phyloP scores from a whole-genome alignment of 345 rosid species.

The Abelmoschus esculentus region DNA sequence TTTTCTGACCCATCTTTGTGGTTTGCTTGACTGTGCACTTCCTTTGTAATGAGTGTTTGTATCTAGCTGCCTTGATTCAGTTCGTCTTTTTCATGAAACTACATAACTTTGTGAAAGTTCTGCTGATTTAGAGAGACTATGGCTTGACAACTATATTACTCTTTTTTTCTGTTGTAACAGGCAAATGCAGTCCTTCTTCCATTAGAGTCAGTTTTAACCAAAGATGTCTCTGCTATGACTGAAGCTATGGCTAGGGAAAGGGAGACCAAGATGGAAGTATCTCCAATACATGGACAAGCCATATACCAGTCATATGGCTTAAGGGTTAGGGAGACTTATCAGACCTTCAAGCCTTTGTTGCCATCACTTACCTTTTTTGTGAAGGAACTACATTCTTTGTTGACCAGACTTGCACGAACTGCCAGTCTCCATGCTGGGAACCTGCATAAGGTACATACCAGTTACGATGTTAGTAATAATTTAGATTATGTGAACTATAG shows the following conservation, averaged over 20 bases:
- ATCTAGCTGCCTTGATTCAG: too few species aligned
- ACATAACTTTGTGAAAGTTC: conserved; percentile 8
- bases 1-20: conserved; percentile 8
- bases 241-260: conserved; percentile 67
- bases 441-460: conserved; percentile 59
- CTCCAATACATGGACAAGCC: conserved; percentile 83
- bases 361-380: conserved; percentile 51
- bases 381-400: conserved; percentile 52
- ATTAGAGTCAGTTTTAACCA: conserved; percentile 61
- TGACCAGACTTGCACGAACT: conserved; percentile 68
- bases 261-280: conserved; percentile 73
- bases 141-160: conserved; percentile 9
- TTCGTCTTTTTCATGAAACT: too few species aligned
- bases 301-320: conserved; percentile 75
- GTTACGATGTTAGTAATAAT: conserved; percentile 10
- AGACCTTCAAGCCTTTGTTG: conserved; percentile 50
- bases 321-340: conserved; percentile 68
- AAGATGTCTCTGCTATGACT: conserved; percentile 80
- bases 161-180: conserved; percentile 31
- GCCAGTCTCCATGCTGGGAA: conserved; percentile 87
- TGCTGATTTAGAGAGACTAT: neutral
- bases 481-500: conserved; percentile 2
- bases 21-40: neutral
- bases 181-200: conserved; percentile 76
- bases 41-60: too few species aligned